Evolutionary conservation across 441 rosid genomes (phyloP), one percentile per base, ranked within the genome.

Genomic region (Erodium chrysanthum): DNA sequence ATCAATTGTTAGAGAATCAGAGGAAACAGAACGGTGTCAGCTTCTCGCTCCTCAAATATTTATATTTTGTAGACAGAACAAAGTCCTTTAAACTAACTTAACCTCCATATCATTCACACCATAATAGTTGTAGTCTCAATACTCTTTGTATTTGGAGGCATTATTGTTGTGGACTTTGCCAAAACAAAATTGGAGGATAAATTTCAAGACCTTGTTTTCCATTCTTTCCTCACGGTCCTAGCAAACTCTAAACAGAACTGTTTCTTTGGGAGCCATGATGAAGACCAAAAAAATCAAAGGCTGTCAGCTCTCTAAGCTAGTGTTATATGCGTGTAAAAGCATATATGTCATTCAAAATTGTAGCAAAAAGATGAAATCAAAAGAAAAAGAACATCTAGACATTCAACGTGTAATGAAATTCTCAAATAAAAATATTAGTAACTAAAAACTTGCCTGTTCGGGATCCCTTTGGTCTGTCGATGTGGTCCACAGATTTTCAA

Each of bases 401-500:
- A 46, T 3, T 18, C n/a, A 3, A 54, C 17, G 62, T 5, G 21
- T 11, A 7, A 11, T 64, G 37, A n/a, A 52, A 62, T 66, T 37
- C 27, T 64, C 58, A 27, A 8, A 58, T 58, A 7, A 54, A 20
- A 21, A 50, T 15, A 18, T n/a, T n/a, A 50, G 3, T 27, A 50
- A 50, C 5, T 4, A 3, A 15, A 50, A 50, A 50, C 58, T 72
- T 81, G 87, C 96, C 89, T 85, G 79, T 73, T 68, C 75, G 0
- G 83, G 70, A 64, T 90, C 92, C 64, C 70, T 64, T 17, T 64
- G 71, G 15, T 79, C 54, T n/a, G 66, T n/a, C 40, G 74, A 74
- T 12, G 73, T 31, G 50, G 76, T 72, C 91, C 94, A 86, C 66
- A 93, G 81, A 61, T 72, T 75, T 77, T 93, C 98, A 81, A 91